Base-by-base conservation (phyloP, 371 early-diverging fungal species). In the Lichtheimia ramosa region DNA sequence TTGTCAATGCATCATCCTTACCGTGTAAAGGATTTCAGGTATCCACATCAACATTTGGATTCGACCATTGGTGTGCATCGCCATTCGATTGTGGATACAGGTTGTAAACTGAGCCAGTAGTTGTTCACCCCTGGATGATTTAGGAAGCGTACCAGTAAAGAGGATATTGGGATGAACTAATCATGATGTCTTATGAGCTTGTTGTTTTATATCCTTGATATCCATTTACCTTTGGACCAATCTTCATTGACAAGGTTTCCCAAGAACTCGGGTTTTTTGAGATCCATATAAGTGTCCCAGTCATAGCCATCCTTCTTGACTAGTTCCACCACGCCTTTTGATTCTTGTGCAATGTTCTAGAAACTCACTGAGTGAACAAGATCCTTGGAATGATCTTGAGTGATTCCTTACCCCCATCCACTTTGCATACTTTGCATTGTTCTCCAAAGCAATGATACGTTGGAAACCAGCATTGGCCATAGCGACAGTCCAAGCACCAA, bases 21-120 rank as follows among this genome's bases (percentile, higher is more conserved):
- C 77, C 7, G 43, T 39, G 43, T 62, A 70, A 6, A 77, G 48
- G 12, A 25, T 48, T 43, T 73, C 75, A 20, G 77, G 72, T 16
- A 77, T 51, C 81, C 81, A 81, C 53, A 81, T 56, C 7, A 72
- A 74, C 78, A 75, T 77, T 27, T 71, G 74, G n/a, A 81, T 63
- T 48, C 81, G 75, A 14, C 81, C 81, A 18, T 74, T 40, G 6
- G 74, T 43, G 55, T 75, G 73, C 63, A 81, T 58, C 1, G 81
- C 78, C 76, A 75, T 77, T 16, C 66, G 68, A 46, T 74, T 75
- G 13, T 56, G 58, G 39, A 77, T 64, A 62, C 78, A 81, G 2
- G 66, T 56, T 6, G 69, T 52, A 34, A 77, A 71, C 58, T 81
- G 81, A 2, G 78, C 78, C 20, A 81, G 48, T 12, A 81, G 43